Evolutionary conservation across 768 basidiomycete species (phyloP).

Genomic region (Polyporus arcularius): DNA sequence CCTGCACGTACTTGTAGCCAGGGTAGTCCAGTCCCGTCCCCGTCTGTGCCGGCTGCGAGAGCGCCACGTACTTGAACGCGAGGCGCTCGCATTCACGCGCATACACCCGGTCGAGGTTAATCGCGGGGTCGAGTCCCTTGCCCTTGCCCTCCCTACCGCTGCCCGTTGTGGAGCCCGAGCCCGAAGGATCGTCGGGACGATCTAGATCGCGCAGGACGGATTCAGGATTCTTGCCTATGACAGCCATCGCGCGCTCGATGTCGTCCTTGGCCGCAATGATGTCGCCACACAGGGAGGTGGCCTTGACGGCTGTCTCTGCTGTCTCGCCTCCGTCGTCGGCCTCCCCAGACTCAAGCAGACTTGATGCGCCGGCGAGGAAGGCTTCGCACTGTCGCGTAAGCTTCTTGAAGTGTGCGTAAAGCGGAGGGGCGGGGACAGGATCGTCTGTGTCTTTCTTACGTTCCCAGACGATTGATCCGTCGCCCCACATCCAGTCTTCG

Average conservation of each 20-base stretch:
- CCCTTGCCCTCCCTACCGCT: slow-evolving; percentile 28
- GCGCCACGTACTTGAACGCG: slow-evolving; percentile 46
- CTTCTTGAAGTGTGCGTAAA: slow-evolving; percentile 55
- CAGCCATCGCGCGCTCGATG: slow-evolving; percentile 47
- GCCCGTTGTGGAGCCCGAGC: background rate
- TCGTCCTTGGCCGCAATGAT: slow-evolving; percentile 52
- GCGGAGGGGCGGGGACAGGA: slow-evolving; percentile 39
- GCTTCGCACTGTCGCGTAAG: slow-evolving; percentile 52
- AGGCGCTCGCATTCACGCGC: slow-evolving; percentile 46
- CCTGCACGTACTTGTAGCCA: slow-evolving; percentile 36
- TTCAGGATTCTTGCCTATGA: slow-evolving; percentile 35
- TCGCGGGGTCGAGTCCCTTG: slow-evolving; percentile 35
- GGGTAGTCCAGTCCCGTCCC: slow-evolving; percentile 29
- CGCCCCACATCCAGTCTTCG: slow-evolving; percentile 50
- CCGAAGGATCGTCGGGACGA: background rate
- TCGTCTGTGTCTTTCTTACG: slow-evolving; percentile 20
- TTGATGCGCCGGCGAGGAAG: slow-evolving; percentile 46
- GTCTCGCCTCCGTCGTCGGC: slow-evolving; percentile 27
- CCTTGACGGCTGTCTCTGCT: slow-evolving; percentile 42
- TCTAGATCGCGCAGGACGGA: background rate
- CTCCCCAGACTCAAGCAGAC: slow-evolving; percentile 38
- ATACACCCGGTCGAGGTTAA: slow-evolving; percentile 44
- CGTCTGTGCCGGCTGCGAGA: slow-evolving; percentile 24
- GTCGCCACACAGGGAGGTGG: slow-evolving; percentile 50
- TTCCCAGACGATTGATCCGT: slow-evolving; percentile 45